Evolutionary conservation across 371 early-diverging fungal species (phyloP), one percentile per base, ranked within the genome.

Genomic region (Rhizopus arrhizus): DNA sequence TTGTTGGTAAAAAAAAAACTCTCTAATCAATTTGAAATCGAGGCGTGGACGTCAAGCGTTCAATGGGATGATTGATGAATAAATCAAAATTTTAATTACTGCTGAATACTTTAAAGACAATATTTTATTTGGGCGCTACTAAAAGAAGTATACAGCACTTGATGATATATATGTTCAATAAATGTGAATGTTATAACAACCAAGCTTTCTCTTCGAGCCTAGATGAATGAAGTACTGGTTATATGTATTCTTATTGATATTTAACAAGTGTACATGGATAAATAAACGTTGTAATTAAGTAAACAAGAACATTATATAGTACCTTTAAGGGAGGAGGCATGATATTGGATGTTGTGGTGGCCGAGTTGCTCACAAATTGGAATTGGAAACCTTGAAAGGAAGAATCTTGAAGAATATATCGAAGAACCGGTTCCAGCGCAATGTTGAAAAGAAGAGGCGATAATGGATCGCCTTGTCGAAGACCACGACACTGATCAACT

Each of bases 41-140:
- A 49, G 49, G 49, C 49, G 49, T 49, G 49, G 29, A 13, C 33
- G 5, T 49, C 49, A 49, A 49, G 13, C 33, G 49, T 49, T 22
- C 31, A 49, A 49, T 49, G 49, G 49, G 49, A 49, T 49, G 22
- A 4, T 49, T 42, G 42, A 13, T 42, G 42, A 42, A 42, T 42
- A 42, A 42, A 42, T 8, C 12, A 42, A 42, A 42, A 6, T 42
- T 42, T 42, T 42, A 42, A 42, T 13, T 42, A 42, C 42, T 42
- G n/a, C 42, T 42, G 12, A 8, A 42, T 42, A 42, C n/a, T 42
- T 42, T 4, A 42, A 42, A 42, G n/a, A 42, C 42, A 42, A 8
- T 42, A 42, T 42, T 42, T 13, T 42, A 42, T 42, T 42, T 42
- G 42, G 12, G 42, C 42, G 42, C 42, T 13, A 42, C 42, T 42